Base-by-base conservation (phyloP, 805 yeast species). In the Candida morakotiae region DNA sequence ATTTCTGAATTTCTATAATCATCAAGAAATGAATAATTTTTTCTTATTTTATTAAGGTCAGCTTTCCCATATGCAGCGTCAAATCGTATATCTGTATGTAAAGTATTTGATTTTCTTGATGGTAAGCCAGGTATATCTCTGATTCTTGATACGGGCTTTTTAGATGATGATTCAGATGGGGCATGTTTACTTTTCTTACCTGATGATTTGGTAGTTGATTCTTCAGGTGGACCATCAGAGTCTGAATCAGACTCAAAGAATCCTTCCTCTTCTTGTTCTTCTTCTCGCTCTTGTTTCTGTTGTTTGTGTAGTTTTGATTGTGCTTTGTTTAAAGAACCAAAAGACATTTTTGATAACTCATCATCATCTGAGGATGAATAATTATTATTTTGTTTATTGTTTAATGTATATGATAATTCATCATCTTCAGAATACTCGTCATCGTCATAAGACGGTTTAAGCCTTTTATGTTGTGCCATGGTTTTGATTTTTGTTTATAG, bases 11-110 rank as follows among this genome's bases (percentile, higher is more conserved):
- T 70, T 56, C 98, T 73, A 57, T 93, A 93, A 27, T 83, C 88
- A 58, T 88, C 95, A 40, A 93, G 63, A 54, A 93, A 93, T 30
- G 77, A 73, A 63, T 93, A 93, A 52, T 91, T 81, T 51, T 79
- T 76, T 42, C 97, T 70, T 13, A 85, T 75, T 41, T 71, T 69
- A 22, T 69, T 64, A 41, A 75, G 62, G 55, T 89, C 91, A 1
- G 93, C 86, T 49, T 79, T 83, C 40, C 98, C 98, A 45, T 79
- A 78, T 0, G 96, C 88, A 2, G 91, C 75, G 58, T 93, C 96
- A 56, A 93, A 93, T 48, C 98, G 71, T 23, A 94, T 82, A 63
- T 93, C 98, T 34, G 77, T 73, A 55, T 83, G 81, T 20, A 82
- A 60, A 11, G 65, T 67, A 35, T 58, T 49, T 39, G 61, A 55